Evolutionary conservation across 169 alveolate species (phyloP), one percentile per base, ranked within the genome.

Genomic region (Fabrea salina): DNA sequence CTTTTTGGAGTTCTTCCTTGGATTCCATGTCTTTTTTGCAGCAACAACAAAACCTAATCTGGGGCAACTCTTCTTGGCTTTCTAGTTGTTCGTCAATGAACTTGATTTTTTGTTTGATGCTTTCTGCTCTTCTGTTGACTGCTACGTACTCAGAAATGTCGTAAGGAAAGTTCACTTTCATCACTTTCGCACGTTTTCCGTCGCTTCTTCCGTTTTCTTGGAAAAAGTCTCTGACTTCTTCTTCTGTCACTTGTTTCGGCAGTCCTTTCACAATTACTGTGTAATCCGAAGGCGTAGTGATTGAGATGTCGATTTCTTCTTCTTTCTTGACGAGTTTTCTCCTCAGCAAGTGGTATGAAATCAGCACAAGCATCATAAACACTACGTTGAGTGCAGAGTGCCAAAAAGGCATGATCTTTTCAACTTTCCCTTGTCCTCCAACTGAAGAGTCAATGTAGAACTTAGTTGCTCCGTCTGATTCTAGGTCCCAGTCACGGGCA

Each of bases 231-330:
- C 39, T 61, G 1, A 61, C 41, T 37, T 61, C 74, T 61, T 27
- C 50, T 30, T 27, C 74, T 0, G 2, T 37, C n/a, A 35, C 11
- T 19, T 61, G 54, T 27, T 27, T 35, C 8, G 54, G 54, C 11
- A 61, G 74, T 33, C 78, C 78, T 16, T n/a, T 40, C 25, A 32
- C 78, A 2, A 11, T 35, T 25, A 68, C 16, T n/a, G 78, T 68
- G 78, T n/a, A 68, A 47, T 68, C 78, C 2, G 44, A n/a, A n/a
- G 78, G 40, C 8, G 66, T 68, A 0, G 30, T 37, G 11, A n/a
- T 44, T 11, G 11, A 16, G 19, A 68, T 68, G 4, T 68, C 78
- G 4, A 61, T 33, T 16, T 61, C 74, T 27, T 37, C 22, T 13
- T 61, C 74, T 35, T 3, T 27, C 8, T 27, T 27, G 7, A n/a